Percentiles rank a stretch among this genome's conserved stretches.
Evolutionary conservation across 2,329 filamentous ascomycete genomes (phyloP).

Genomic region (Stemphylium beticola): DNA sequence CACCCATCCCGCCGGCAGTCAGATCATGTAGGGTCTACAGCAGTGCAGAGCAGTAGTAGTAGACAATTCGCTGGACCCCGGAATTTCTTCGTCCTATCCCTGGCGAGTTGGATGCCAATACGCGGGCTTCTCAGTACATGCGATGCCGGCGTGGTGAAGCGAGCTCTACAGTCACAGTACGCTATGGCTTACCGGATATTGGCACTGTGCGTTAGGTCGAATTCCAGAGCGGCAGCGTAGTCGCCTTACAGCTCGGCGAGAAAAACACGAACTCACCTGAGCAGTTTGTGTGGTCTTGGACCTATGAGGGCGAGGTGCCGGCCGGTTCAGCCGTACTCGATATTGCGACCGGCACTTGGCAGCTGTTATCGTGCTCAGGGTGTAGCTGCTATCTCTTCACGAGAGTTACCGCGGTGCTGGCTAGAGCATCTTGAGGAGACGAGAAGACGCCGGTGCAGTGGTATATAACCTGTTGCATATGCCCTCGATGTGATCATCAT

Average conservation of each 20-base stretch:
- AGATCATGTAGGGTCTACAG: slow-evolving; percentile 15
- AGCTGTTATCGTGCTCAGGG: slow-evolving; percentile 28
- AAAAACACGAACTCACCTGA: slow-evolving; percentile 43
- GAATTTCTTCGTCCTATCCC: slow-evolving; percentile 18
- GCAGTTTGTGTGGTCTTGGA: slow-evolving; percentile 23
- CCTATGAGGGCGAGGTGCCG: slow-evolving; percentile 38
- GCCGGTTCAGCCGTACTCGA: slow-evolving; percentile 44
- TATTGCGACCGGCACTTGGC: slow-evolving; percentile 43
- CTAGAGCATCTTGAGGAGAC: slow-evolving; percentile 9
- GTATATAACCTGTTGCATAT: slow-evolving; percentile 43
- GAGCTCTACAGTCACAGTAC: slow-evolving; percentile 15
- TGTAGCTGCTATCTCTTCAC: slow-evolving; percentile 21
- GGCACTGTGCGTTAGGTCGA: slow-evolving; percentile 17
- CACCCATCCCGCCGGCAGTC: background rate
- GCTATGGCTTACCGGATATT: slow-evolving; percentile 25
- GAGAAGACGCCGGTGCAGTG: slow-evolving; percentile 23
- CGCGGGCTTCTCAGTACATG: slow-evolving; percentile 13
- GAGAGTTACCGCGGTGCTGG: slow-evolving; percentile 21
- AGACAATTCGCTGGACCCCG: slow-evolving; percentile 14
- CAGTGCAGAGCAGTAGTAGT: slow-evolving; percentile 16
- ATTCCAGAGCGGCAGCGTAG: slow-evolving; percentile 11
- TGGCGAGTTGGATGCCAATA: slow-evolving; percentile 24
- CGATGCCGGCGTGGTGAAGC: slow-evolving; percentile 15
- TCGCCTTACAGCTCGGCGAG: slow-evolving; percentile 6
- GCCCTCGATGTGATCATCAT: slow-evolving; percentile 40